Percentiles rank a stretch among this genome's conserved stretches.
These are phyloP conservation scores for Chloroidium sp. DNA, from an alignment of 163 green algal genomes.

Conservation along the genomic window DNA sequence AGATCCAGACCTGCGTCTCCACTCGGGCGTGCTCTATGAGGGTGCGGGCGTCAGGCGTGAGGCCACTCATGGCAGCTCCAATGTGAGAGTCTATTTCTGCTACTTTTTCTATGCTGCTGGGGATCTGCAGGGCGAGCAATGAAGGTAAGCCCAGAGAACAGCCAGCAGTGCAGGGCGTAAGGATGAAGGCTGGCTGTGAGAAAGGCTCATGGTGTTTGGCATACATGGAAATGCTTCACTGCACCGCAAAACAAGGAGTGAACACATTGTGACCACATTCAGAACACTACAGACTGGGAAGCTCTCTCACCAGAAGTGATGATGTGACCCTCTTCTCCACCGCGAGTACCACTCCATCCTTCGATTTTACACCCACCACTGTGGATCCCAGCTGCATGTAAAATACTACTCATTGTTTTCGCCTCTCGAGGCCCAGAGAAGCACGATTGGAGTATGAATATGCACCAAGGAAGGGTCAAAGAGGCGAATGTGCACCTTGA, in stretches of 20 bases:
- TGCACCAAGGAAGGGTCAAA: background rate
- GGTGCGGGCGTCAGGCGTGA: conserved; percentile 93
- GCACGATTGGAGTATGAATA: background rate
- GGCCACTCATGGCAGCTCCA: conserved; percentile 90
- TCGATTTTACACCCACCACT: conserved; percentile 84
- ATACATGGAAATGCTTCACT: background rate
- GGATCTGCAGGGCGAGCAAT: conserved; percentile 49
- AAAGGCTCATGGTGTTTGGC: background rate
- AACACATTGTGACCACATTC: too few relatives aligned
- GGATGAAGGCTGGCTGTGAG: background rate
- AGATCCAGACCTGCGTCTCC: conserved; percentile 68
- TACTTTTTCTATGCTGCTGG: conserved; percentile 87
- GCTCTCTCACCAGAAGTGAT: conserved; percentile 70
- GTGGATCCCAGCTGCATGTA: conserved; percentile 86
- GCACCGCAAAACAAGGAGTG: too few relatives aligned
- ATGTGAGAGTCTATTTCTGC: conserved; percentile 96
- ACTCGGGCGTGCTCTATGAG: conserved; percentile 92
- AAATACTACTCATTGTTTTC: background rate
- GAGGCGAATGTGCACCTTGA: conserved; percentile 71
- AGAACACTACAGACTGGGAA: too few relatives aligned
- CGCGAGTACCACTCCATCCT: conserved; percentile 86
- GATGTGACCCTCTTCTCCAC: conserved; percentile 98
- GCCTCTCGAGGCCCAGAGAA: background rate
- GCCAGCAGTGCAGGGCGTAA: background rate
- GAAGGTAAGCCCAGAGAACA: background rate